Conservation (phyloP, 2,329 filamentous ascomycete genomes). For the Arthroderma sp. region DNA sequence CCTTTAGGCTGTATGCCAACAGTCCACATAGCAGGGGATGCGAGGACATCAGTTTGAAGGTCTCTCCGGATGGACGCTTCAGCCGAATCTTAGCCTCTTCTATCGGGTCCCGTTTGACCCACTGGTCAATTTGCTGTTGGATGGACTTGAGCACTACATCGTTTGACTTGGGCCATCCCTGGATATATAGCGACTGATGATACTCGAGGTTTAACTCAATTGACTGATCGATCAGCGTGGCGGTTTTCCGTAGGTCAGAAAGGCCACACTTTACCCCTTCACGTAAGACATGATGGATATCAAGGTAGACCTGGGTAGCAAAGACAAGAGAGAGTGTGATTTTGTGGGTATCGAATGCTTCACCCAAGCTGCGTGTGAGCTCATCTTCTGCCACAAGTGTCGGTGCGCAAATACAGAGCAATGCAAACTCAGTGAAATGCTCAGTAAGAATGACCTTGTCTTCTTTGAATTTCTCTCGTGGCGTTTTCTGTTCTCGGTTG, state of each 20-base stretch:
- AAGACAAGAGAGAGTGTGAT: conserved; percentile 31
- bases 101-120: conserved; percentile 19
- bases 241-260: conserved; percentile 5
- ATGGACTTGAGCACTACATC: conserved; percentile 17
- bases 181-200: conserved; percentile 22
- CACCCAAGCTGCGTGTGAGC: conserved; percentile 27
- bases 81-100: conserved; percentile 10
- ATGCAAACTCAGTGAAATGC: conserved; percentile 25
- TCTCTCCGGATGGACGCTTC: conserved; percentile 4
- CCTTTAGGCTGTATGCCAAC: conserved; percentile 27
- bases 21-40: conserved; percentile 33
- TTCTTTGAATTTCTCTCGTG: conserved; percentile 25
- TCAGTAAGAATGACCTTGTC: conserved; percentile 27
- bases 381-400: conserved; percentile 26
- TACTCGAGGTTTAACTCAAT: conserved; percentile 23
- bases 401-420: conserved; percentile 6
- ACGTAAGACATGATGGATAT: conserved; percentile 26
- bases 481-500: conserved; percentile 17
- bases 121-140: conserved; percentile 15
- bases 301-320: conserved; percentile 33
- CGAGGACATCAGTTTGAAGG: conserved; percentile 23
- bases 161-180: conserved; percentile 22
- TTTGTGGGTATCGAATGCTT: conserved; percentile 21
- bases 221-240: conserved; percentile 16
- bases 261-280: conserved; percentile 8